These are phyloP conservation scores for Protomyces arabidopsidicola DNA, from an alignment of 1,139 yeast species.

Conservation along the genomic window DNA sequence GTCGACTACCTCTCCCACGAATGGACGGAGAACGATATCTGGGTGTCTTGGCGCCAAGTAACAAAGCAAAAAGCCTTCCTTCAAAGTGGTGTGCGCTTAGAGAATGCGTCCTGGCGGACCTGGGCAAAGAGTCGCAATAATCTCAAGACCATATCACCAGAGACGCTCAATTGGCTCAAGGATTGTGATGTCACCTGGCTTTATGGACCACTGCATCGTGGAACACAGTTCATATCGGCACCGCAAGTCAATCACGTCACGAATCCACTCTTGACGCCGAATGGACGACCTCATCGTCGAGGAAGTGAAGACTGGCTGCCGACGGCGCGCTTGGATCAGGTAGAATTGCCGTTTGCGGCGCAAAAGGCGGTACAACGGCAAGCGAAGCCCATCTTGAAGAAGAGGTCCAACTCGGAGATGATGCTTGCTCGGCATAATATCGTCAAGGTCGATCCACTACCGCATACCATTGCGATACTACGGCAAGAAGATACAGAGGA, in stretches of 20 bases:
- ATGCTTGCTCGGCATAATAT: conserved; percentile 42
- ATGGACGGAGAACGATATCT: conserved; percentile 91
- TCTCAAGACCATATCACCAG: conserved; percentile 69
- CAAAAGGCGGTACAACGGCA: conserved; percentile 5
- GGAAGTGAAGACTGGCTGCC: not conserved
- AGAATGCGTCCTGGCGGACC: conserved; percentile 81
- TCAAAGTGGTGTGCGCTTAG: conserved; percentile 60
- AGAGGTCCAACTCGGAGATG: conserved; percentile 72
- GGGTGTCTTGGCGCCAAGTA: conserved; percentile 92
- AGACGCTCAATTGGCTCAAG: conserved; percentile 68
- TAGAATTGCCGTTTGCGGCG: conserved; percentile 33
- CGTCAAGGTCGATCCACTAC: not conserved
- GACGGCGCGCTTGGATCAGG: not conserved
- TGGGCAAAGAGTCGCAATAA: conserved; percentile 78
- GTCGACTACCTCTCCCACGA: conserved; percentile 92
- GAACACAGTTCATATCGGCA: conserved; percentile 32
- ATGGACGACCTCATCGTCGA: not conserved
- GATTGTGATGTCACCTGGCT: conserved; percentile 82
- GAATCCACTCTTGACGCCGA: not conserved
- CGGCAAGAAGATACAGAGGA: conserved; percentile 4
- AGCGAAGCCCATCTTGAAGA: conserved; percentile 68
- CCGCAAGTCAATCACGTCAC: not conserved
- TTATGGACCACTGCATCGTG: conserved; percentile 63
- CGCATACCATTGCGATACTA: not conserved
- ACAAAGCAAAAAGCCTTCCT: conserved; percentile 65